Percentiles rank a stretch among this genome's conserved stretches.
These are phyloP conservation scores for Bacidia gigantensis DNA, from an alignment of 495 filamentous ascomycete species.

Conservation along the genomic window DNA sequence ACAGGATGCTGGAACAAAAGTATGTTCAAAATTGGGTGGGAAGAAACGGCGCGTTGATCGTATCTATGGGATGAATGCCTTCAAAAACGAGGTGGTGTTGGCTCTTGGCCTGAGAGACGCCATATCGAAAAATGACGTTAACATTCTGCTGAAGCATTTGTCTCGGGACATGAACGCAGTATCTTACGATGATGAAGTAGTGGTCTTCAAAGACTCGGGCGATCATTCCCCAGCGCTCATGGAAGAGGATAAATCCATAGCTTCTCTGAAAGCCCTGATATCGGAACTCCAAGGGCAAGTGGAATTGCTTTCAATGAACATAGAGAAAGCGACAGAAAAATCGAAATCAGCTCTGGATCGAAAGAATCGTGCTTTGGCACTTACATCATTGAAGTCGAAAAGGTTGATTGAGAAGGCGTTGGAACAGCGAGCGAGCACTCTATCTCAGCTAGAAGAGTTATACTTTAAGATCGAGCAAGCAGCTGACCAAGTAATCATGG, in stretches of 20 bases:
- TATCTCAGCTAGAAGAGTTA: constrained; percentile 72
- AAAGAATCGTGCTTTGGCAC: constrained; percentile 60
- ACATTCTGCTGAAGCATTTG: constrained; percentile 57
- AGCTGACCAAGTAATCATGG: constrained; percentile 62
- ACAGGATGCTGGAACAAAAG: constrained; percentile 29
- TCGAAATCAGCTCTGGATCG: constrained; percentile 54
- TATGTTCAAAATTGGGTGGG: constrained; percentile 27
- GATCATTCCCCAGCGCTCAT: constrained; percentile 41
- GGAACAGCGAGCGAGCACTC: constrained; percentile 48
- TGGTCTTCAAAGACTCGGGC: constrained; percentile 52
- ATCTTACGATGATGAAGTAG: constrained; percentile 51
- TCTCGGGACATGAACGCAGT: constrained; percentile 52
- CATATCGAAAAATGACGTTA: constrained; percentile 51
- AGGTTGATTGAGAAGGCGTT: constrained; percentile 65
- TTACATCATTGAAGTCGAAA: constrained; percentile 66
- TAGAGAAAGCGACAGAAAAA: constrained; percentile 32
- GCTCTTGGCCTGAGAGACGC: constrained; percentile 36
- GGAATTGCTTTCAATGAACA: constrained; percentile 40
- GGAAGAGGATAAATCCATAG: constrained; percentile 64
- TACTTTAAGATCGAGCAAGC: constrained; percentile 73
- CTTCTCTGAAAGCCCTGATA: constrained; percentile 57
- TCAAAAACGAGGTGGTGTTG: constrained; percentile 42
- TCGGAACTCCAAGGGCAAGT: constrained; percentile 49
- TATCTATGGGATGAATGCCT: constrained; percentile 52
- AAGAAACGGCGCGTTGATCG: constrained; percentile 31